These are phyloP conservation scores for Heimioporus sp. DNA, from an alignment of 768 basidiomycete genomes.

Conservation along the genomic window DNA sequence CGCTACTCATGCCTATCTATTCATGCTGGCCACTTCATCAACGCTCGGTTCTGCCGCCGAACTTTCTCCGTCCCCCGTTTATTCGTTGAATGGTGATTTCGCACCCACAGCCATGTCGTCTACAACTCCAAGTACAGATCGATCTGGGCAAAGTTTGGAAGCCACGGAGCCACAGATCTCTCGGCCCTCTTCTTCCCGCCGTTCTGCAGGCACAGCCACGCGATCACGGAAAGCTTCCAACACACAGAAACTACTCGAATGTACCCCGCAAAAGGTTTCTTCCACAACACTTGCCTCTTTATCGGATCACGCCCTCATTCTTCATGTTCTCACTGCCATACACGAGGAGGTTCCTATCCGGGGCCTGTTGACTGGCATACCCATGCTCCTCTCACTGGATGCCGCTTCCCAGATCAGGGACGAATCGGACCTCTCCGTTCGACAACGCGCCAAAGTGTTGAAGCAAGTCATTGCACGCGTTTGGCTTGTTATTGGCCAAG, in stretches of 20 bases:
- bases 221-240: constrained; percentile 58
- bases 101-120: constrained; percentile 27
- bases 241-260: constrained; percentile 51
- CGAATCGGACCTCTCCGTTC: constrained; percentile 35
- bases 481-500: constrained; percentile 67
- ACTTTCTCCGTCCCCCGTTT: constrained; percentile 41
- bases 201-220: constrained; percentile 47
- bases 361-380: constrained; percentile 72
- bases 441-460: constrained; percentile 50
- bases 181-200: constrained; percentile 40
- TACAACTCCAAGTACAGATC: constrained; percentile 33
- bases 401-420: constrained; percentile 45
- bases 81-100: constrained; percentile 32
- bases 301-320: constrained; percentile 73
- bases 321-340: constrained; percentile 62
- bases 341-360: constrained; percentile 74
- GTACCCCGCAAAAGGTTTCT: constrained; percentile 42
- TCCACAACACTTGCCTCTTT: constrained; percentile 53
- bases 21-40: constrained; percentile 71
- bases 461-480: constrained; percentile 60
- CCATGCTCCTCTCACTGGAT: constrained; percentile 83
- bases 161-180: constrained; percentile 25
- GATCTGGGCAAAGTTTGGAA: constrained; percentile 19
- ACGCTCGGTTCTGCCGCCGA: constrained; percentile 49
- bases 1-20: constrained; percentile 77